Evolutionary conservation across 2,329 filamentous ascomycete genomes (phyloP), one percentile per base, ranked within the genome.

Genomic region (Moelleriella libera): DNA sequence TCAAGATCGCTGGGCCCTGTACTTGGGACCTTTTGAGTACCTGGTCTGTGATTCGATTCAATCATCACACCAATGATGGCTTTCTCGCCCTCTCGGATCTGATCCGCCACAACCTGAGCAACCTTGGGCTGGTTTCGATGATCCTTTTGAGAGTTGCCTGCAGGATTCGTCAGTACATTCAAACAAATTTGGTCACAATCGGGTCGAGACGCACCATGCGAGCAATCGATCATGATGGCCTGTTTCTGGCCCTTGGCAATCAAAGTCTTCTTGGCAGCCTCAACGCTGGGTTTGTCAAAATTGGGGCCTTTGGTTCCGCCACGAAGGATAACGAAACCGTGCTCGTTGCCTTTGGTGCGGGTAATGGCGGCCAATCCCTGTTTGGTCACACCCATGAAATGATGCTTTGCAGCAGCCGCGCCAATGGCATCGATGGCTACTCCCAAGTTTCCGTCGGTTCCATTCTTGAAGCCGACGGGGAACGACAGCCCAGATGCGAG

Each of bases 391-490:
- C 89, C 90, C 75, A 98, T 85, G 75, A 98, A 98, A 72, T 96
- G 90, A 68, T 98, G 92, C 66, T 78, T 82, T n/a, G 84, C 75
- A 49, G 83, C 81, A 1, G 85, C 85, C 31, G 86, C 82, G 50
- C 90, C 92, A 63, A 97, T 96, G 34, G 92, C 92, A 63, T 98
- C 92, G 58, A 97, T 94, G 21, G 90, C 89, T 21, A 97, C 89
- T 30, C 80, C 81, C 48, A 98, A 72, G 57, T 84, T 88, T 41
- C 92, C 92, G 60, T 98, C 92, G 29, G 92, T 98, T 52, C 92
- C 92, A 68, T 98, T 98, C 80, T 98, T 98, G 83, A 96, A 98
- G 50, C 92, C 92, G 55, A 98, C 89, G 28, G 92, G 92, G 83
- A 96, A 97, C 49, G 87, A 94, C 47, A 97, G 76, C 57, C 92